Evolutionary conservation across 2,329 filamentous ascomycete species (phyloP), one percentile per base, ranked within the genome.

Genomic region (Claviceps maximensis): DNA sequence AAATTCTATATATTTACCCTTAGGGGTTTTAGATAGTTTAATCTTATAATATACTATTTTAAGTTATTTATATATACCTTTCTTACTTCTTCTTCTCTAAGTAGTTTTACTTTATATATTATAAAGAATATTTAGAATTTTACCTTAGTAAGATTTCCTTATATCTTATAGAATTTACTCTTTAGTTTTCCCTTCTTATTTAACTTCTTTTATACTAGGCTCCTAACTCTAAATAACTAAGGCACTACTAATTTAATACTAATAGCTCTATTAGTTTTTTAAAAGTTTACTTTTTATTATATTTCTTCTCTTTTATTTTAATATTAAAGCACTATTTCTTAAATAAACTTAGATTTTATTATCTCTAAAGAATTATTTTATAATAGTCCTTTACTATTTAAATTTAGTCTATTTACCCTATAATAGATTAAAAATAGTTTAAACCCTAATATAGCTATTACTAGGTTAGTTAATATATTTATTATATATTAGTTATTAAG

Each of bases 51-150:
- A 38, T 5, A 38, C 8, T 17, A 17, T 17, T 45, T 45, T 45
- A 45, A 25, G 4, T 45, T 27, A 17, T 45, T 27, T 9, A 45
- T 27, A 45, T 45, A 45, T 4, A 45, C 12, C 3, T 45, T 45
- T 3, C 9, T 23, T 15, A 0, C 9, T 17, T 3, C 0, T 0
- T 2, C 12, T 1, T 4, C 15, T 38, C 4, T 3, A 4, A 38
- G 4, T 38, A 17, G 5, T 27, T 45, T 8, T 23, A 45, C 8
- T 3, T 45, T 45, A 45, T 45, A 45, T n/a, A 27, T 15, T n/a
- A 45, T 12, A 27, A 45, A 45, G 1, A 9, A 41, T 9, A 41
- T 1, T 21, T 41, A 17, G 5, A 17, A 15, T 41, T 8, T 41
- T 8, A 41, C n/a, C 3, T 4, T 38, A 4, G 5, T 7, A 17